Conservation (phyloP, 2,329 filamentous ascomycete genomes). For the Chrysoporthe austroafricana region DNA sequence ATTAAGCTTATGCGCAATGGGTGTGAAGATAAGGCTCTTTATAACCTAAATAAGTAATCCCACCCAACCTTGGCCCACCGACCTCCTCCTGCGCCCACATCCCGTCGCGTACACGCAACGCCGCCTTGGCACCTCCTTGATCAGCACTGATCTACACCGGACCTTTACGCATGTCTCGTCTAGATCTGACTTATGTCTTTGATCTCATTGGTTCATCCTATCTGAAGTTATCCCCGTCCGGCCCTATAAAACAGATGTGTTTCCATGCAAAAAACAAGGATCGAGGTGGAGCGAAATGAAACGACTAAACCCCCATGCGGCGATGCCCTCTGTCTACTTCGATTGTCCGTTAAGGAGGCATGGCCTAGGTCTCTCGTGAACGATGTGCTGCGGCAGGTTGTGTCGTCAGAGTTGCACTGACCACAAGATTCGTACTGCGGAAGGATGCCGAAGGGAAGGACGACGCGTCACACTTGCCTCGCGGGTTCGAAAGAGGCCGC, state of each 20-base stretch:
- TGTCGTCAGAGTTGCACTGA: background rate
- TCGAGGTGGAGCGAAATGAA: background rate
- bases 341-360: background rate
- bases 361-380: background rate
- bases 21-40: background rate
- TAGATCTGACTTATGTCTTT: background rate
- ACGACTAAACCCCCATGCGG: background rate
- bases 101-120: background rate
- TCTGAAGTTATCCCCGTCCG: background rate
- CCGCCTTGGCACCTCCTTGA: constrained; percentile 10
- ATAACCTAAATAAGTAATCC: background rate
- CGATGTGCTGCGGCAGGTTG: background rate
- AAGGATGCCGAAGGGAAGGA: background rate
- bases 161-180: background rate
- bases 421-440: background rate
- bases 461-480: background rate
- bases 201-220: background rate
- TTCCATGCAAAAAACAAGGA: background rate
- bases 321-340: too few relatives aligned
- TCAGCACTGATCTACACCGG: background rate
- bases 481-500: background rate
- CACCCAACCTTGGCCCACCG: background rate
- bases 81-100: background rate
- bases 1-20: background rate
- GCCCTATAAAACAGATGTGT: background rate